These are phyloP conservation scores for Diophrys sp. DNA, from an alignment of 73 alveolate species.

Conservation along the genomic window DNA sequence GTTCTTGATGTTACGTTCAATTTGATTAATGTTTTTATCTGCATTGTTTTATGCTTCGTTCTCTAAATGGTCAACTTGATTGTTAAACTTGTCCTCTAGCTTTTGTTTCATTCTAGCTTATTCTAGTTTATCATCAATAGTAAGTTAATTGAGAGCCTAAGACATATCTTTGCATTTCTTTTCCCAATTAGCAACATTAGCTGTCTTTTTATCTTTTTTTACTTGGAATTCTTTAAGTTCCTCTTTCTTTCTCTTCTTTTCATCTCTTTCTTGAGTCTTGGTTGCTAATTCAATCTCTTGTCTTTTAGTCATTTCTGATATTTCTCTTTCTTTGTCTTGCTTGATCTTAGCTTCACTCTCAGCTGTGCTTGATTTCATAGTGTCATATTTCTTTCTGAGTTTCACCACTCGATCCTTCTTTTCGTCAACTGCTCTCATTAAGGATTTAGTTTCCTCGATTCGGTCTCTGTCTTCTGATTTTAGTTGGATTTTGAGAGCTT, in stretches of 20 bases:
- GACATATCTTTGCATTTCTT: conserved; percentile 15
- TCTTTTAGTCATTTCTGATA: conserved; percentile 14
- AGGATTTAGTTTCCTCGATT: conserved; percentile 16
- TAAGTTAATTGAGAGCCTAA: conserved; percentile 17
- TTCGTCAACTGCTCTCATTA: conserved; percentile 19
- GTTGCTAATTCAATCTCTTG: conserved; percentile 30
- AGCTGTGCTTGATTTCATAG: neutral
- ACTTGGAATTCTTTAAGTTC: conserved; percentile 12
- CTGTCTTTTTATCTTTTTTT: conserved; percentile 13
- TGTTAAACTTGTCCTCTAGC: conserved; percentile 44
- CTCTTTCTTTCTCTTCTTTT: conserved; percentile 9
- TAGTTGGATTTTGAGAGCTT: neutral
- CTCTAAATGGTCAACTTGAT: conserved; percentile 33
- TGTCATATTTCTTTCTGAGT: conserved; percentile 6
- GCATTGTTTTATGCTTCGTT: conserved; percentile 54
- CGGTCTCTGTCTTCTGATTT: conserved; percentile 15
- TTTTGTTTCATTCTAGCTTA: conserved; percentile 18
- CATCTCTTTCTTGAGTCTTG: conserved; percentile 23
- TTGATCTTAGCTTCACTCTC: neutral
- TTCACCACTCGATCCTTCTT: conserved; percentile 7
- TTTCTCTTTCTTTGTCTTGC: conserved; percentile 2
- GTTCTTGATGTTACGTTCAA: conserved; percentile 52
- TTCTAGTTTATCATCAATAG: conserved; percentile 35
- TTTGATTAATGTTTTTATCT: conserved; percentile 55
- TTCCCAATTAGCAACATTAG: conserved; percentile 25